phyloP scores from a whole-genome alignment of 306 rosid species.

The Malus fusca region DNA sequence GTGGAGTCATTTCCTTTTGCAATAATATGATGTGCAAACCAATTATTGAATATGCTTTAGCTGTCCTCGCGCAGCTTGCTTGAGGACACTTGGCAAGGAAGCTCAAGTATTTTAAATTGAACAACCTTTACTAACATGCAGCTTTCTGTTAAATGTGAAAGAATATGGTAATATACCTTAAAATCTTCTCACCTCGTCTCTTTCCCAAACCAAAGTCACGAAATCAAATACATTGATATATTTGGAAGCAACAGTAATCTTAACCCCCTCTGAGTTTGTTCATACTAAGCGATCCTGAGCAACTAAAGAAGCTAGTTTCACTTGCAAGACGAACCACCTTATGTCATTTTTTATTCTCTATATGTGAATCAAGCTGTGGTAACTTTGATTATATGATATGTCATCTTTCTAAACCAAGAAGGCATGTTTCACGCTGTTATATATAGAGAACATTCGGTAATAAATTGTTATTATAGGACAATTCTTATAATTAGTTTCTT shows the following conservation, averaged over 20 bases:
- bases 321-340: too few species aligned
- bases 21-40: background rate
- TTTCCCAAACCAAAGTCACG: slow-evolving; percentile 17
- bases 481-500: too few species aligned
- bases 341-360: too few species aligned
- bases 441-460: too few species aligned
- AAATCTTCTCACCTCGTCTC: slow-evolving; percentile 1
- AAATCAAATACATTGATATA: background rate
- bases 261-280: background rate
- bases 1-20: background rate
- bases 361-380: too few species aligned
- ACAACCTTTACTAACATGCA: background rate
- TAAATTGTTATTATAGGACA: too few species aligned
- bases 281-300: background rate
- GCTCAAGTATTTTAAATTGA: background rate
- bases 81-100: background rate
- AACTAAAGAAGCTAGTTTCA: background rate
- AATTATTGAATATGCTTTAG: background rate
- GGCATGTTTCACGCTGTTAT: rapidly evolving
- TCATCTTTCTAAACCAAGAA: too few species aligned
- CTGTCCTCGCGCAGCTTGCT: background rate
- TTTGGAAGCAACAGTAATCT: background rate
- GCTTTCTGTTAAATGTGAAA: background rate
- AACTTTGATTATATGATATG: background rate
- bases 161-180: background rate